Conservation (phyloP, 108 stramenopile genomes). For the Pelagomonas calceolata region DNA sequence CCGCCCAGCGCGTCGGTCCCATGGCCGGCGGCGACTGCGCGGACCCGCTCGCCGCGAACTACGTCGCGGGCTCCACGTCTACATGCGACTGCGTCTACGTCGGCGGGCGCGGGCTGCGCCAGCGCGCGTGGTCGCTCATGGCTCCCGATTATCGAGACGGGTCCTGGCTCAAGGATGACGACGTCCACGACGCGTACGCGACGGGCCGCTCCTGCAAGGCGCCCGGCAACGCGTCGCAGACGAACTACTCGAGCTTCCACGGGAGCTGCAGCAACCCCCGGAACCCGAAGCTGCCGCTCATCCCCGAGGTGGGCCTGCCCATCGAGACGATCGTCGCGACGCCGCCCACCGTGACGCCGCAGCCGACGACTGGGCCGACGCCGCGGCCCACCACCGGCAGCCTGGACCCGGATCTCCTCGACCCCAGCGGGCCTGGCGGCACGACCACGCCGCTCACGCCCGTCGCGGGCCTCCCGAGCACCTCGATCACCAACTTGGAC, state of each 20-base stretch:
- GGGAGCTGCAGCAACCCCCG: not conserved
- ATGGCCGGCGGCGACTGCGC: not conserved
- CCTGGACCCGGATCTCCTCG: no score
- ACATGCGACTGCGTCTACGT: slow-evolving; percentile 4
- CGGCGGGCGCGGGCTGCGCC: slow-evolving; percentile 2
- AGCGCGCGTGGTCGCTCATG: slow-evolving; percentile 5
- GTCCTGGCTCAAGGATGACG: not conserved
- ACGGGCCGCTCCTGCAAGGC: slow-evolving; percentile 1
- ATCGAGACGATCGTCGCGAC: no score
- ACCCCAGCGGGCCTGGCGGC: no score
- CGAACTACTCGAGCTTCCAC: not conserved
- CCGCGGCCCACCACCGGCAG: no score
- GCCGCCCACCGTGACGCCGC: no score
- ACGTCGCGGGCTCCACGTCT: no score
- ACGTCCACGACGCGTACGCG: not conserved
- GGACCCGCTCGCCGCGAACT: slow-evolving; percentile 10
- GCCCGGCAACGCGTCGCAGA: not conserved
- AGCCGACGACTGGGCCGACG: no score
- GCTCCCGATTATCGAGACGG: not conserved
- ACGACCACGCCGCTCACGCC: no score
- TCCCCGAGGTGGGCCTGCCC: no score
- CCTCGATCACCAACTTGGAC: no score
- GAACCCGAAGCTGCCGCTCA: no score
- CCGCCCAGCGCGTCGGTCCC: not conserved
- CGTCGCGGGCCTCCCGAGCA: no score